Conservation (phyloP, 2,329 filamentous ascomycete genomes). For the Xylaria sp. region DNA sequence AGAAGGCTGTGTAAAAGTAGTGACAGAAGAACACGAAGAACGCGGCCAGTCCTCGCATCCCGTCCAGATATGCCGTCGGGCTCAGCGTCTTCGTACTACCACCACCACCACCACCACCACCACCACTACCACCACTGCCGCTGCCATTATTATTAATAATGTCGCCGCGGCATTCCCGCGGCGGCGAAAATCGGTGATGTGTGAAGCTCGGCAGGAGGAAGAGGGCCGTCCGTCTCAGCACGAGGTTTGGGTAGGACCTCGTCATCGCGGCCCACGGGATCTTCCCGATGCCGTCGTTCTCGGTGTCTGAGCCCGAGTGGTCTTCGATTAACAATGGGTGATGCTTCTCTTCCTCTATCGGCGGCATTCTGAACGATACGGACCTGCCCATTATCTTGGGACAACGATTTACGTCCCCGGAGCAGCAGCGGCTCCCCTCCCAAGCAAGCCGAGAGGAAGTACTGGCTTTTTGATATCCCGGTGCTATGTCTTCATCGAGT, state of each 20-base stretch:
- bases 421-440: not conserved
- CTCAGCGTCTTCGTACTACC: conserved; percentile 56
- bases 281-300: conserved; percentile 54
- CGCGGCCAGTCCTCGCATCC: conserved; percentile 67
- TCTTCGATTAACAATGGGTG: conserved; percentile 56
- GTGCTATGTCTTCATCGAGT: conserved; percentile 31
- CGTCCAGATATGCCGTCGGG: conserved; percentile 68
- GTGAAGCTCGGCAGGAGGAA: conserved; percentile 67
- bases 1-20: conserved; percentile 64
- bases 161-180: conserved; percentile 25
- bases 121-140: conserved; percentile 51
- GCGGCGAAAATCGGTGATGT: conserved; percentile 53
- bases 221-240: conserved; percentile 54
- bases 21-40: conserved; percentile 68
- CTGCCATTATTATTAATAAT: conserved; percentile 50
- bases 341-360: conserved; percentile 59
- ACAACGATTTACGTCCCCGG: conserved; percentile 19
- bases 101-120: conserved; percentile 39
- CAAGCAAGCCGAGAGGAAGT: not conserved
- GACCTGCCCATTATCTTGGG: conserved; percentile 56
- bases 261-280: conserved; percentile 51
- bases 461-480: conserved; percentile 3
- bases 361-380: conserved; percentile 50
- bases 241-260: conserved; percentile 47
- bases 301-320: conserved; percentile 54